Evolutionary conservation across 768 basidiomycete species (phyloP), one percentile per base, ranked within the genome.

Genomic region (Neoboletus subvelutipes): DNA sequence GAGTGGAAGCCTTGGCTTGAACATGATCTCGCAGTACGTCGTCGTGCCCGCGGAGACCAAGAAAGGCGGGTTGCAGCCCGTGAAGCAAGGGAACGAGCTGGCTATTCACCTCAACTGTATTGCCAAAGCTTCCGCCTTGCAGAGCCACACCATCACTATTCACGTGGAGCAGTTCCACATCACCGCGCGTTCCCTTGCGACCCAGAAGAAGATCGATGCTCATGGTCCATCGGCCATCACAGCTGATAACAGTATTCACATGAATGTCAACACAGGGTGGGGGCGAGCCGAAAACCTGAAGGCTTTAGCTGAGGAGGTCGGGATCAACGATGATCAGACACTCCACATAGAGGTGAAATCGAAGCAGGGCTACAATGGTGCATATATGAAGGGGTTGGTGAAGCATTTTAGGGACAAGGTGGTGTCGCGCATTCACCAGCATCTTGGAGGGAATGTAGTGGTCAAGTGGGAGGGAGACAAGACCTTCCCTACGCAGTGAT

Each of bases 401-500:
- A 55, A 51, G 42, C 9, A 4, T 17, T 61, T 56, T 10, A 55
- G 8, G 45, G 37, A 0, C 3, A 61, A 47, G 20, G 59, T 56
- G 34, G n/a, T 18, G 12, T 24, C 5, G 1, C 39, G 52, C 34
- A 51, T 61, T 5, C 48, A 48, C 1, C 37, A 43, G 13, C 6
- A 18, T 39, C 59, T 61, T 17, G 59, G 54, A n/a, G 50, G 50
- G 29, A 6, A 49, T 24, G 36, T 61, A 2, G 10, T 4, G 7
- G 29, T 56, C 28, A 43, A 36, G 15, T 61, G 60, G 60, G 20
- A 29, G 17, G 59, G 60, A 26, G 60, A 61, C 43, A 61, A 50
- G 48, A 49, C 15, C 10, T 60, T 61, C 22, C 57, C 58, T 22
- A 12, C 28, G 28, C 3, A 33, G 33, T 48, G 58, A 59, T 24